Evolutionary conservation across 176 grass and related monocot genomes (phyloP).

Genomic region (Guadua angustifolia): DNA sequence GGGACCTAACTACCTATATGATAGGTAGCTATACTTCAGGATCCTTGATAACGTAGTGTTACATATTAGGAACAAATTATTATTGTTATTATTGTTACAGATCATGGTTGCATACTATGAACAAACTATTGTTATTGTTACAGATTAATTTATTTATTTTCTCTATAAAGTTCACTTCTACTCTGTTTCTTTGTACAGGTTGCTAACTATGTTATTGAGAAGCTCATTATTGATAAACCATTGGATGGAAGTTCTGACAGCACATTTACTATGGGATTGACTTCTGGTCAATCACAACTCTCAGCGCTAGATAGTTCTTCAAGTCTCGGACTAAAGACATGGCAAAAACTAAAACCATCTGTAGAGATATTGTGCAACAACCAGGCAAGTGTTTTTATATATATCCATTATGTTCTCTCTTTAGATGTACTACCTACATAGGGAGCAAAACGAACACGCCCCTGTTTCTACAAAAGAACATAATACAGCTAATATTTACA

Average conservation of each 20-base stretch:
- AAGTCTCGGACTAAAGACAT: constrained; percentile 65
- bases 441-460: neutral
- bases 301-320: constrained; percentile 68
- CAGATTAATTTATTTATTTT: neutral
- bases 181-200: constrained; percentile 60
- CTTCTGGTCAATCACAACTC: constrained; percentile 59
- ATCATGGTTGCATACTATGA: neutral
- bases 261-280: constrained; percentile 65
- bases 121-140: constrained; percentile 8
- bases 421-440: constrained; percentile 25
- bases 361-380: constrained; percentile 95
- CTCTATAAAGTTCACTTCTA: constrained; percentile 4
- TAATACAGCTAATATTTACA: neutral
- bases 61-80: constrained; percentile 19
- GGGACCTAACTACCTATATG: neutral
- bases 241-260: constrained; percentile 72
- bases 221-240: constrained; percentile 78
- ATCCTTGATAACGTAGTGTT: constrained; percentile 15
- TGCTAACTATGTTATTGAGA: constrained; percentile 91
- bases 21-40: constrained; percentile 14
- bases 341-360: constrained; percentile 75
- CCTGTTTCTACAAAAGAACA: neutral
- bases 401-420: constrained; percentile 2
- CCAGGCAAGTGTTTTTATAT: constrained; percentile 64
- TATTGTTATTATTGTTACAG: neutral